phyloP scores from a whole-genome alignment of 257 asterid species.

The Cordia subcordata region DNA sequence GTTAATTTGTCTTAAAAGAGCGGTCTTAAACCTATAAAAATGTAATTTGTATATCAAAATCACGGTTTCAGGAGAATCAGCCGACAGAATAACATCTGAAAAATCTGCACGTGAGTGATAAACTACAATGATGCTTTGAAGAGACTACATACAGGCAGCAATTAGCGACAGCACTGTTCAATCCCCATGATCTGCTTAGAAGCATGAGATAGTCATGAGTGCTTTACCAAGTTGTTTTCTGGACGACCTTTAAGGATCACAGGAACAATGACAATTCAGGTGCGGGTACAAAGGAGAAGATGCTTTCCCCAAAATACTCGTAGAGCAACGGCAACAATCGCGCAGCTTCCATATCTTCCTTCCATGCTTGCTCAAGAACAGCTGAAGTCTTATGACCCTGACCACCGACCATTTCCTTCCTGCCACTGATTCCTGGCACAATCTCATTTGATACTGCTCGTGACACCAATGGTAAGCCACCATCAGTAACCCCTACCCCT shows the following conservation, averaged over 20 bases:
- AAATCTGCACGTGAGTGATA: too few species aligned
- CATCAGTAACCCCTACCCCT: conserved; percentile 25
- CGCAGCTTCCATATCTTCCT: conserved; percentile 43
- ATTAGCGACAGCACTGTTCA: background rate
- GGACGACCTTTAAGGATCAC: conserved; percentile 21
- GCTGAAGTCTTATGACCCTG: conserved; percentile 46
- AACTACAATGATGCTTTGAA: too few species aligned
- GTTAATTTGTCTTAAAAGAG: too few species aligned
- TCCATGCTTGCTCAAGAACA: conserved; percentile 57
- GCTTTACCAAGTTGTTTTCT: too few species aligned
- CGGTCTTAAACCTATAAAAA: too few species aligned
- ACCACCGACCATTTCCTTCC: conserved; percentile 34
- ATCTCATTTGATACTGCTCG: conserved; percentile 40
- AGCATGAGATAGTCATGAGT: background rate
- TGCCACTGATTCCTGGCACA: conserved; percentile 36
- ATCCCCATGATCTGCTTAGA: background rate
- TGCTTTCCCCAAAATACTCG: conserved; percentile 80
- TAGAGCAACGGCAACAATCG: conserved; percentile 45
- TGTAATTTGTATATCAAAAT: too few species aligned
- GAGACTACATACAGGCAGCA: too few species aligned
- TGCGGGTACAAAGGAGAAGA: conserved; percentile 60
- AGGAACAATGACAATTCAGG: conserved; percentile 59
- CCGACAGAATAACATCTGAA: too few species aligned
- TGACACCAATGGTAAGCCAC: conserved; percentile 31
- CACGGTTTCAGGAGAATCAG: too few species aligned